Evolutionary conservation across 2,329 filamentous ascomycete species (phyloP).

Genomic region (Nemania diffusa): DNA sequence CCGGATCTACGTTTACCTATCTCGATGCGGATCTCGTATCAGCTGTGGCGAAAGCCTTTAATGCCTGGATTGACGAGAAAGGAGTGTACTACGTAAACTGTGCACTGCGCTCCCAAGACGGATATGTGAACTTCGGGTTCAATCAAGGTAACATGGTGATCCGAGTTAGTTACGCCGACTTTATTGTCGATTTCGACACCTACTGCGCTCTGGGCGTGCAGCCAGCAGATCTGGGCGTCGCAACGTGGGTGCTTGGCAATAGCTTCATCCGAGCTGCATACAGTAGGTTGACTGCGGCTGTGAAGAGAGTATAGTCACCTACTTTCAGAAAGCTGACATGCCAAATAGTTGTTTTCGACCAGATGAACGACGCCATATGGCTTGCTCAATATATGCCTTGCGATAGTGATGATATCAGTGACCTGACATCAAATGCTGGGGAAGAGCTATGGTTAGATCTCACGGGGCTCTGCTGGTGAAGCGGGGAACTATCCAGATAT

Average conservation of each 20-base stretch:
- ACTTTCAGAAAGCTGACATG: conserved; percentile 27
- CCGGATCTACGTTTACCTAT: conserved; percentile 71
- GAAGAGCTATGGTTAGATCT: conserved; percentile 47
- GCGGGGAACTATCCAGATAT: neutral
- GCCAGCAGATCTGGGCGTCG: conserved; percentile 47
- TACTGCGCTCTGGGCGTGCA: conserved; percentile 53
- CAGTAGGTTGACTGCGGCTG: conserved; percentile 41
- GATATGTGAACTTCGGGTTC: conserved; percentile 59
- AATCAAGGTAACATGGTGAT: conserved; percentile 55
- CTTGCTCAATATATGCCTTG: conserved; percentile 54
- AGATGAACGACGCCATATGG: conserved; percentile 52
- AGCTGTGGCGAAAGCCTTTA: conserved; percentile 51
- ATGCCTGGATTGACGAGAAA: conserved; percentile 46
- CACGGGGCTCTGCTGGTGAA: conserved; percentile 48
- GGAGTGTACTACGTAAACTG: conserved; percentile 52
- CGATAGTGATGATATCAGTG: conserved; percentile 49
- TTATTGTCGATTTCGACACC: conserved; percentile 53
- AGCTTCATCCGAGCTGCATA: conserved; percentile 54
- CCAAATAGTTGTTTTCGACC: conserved; percentile 52
- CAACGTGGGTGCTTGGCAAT: conserved; percentile 52
- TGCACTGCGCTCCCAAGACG: conserved; percentile 51
- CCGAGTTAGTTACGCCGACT: conserved; percentile 57
- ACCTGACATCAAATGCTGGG: conserved; percentile 49
- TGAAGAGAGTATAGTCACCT: neutral
- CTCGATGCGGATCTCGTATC: conserved; percentile 66